Evolutionary conservation across 345 rosid species (phyloP), one percentile per base, ranked within the genome.

Genomic region (Populus ilicifolia): DNA sequence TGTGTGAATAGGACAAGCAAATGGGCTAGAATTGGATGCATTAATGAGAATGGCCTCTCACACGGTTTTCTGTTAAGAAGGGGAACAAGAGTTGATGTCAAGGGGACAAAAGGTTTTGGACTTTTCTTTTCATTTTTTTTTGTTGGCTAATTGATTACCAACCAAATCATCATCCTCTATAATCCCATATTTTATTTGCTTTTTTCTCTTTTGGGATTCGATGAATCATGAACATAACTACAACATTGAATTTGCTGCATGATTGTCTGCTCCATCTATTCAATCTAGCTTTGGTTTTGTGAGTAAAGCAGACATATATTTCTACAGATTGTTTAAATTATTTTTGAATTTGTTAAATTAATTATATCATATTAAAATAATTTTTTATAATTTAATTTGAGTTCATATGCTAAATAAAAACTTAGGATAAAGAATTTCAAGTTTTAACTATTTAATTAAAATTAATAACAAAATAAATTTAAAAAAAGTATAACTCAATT

Each of bases 101-200:
- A 80, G 30, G 75, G 44, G 76, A 75, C 67, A 70, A 75, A 62
- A 70, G 59, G 35, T 2, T 7, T 30, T 2, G 0, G n/a, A 35
- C 44, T 43, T 67, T 70, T 71, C 30, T n/a, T 33, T 33, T 33
- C 36, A 33, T 33, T 33, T 18, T 0, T 0, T 18, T 9, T 10
- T 43, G 10, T 41, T 0, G 44, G 9, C 5, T 27, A 13, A 73
- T 63, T 56, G 74, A 77, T 41, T 9, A 23, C 50, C 69, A 76
- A 76, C 79, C 52, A 80, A 76, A 80, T 72, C 73, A 76, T 80
- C 76, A 72, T 80, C 76, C 83, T 52, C 69, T 38, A 41, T 54
- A 21, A 70, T 38, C 67, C 17, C 25, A n/a, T 65, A 67, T 41
- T 65, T 76, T 76, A 33, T 76, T 36, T 67, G 66, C 74, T 72